These are phyloP conservation scores for Cladophialophora psammophila DNA, from an alignment of 2,329 filamentous ascomycete genomes.

Conservation along the genomic window DNA sequence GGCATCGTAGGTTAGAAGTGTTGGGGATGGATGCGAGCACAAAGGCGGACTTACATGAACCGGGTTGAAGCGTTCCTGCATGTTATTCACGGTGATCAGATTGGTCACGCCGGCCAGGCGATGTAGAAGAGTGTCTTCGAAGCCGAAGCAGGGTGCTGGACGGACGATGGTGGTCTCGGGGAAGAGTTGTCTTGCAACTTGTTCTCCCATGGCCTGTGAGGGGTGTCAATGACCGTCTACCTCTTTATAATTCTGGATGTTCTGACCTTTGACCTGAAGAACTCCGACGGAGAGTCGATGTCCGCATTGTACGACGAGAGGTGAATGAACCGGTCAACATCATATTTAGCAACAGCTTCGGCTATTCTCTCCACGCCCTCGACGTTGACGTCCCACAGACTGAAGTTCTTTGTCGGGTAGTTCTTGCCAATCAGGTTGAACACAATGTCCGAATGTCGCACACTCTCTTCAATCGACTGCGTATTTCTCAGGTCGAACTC, in stretches of 20 bases:
- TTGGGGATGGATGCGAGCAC: neutral
- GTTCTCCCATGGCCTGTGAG: constrained; percentile 75
- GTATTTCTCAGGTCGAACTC: constrained; percentile 97
- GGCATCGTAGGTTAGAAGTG: constrained; percentile 2
- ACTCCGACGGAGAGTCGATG: constrained; percentile 81
- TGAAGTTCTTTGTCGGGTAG: constrained; percentile 98
- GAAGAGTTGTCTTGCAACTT: constrained; percentile 85
- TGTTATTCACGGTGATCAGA: constrained; percentile 87
- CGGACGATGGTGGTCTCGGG: constrained; percentile 97
- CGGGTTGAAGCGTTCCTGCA: constrained; percentile 89
- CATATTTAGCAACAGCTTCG: constrained; percentile 95
- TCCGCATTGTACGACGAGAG: constrained; percentile 93
- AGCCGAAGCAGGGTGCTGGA: constrained; percentile 91
- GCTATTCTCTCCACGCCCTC: constrained; percentile 91
- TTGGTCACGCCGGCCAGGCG: constrained; percentile 82
- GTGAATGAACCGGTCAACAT: constrained; percentile 95
- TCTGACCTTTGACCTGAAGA: constrained; percentile 83
- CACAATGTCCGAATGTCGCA: constrained; percentile 95
- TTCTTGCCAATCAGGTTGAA: constrained; percentile 95
- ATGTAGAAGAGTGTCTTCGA: constrained; percentile 90
- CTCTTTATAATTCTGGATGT: constrained; percentile 29
- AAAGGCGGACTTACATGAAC: constrained; percentile 74
- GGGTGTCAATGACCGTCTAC: constrained; percentile 2
- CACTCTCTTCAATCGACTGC: constrained; percentile 92
- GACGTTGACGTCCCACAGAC: constrained; percentile 88